Evolutionary conservation across 495 filamentous ascomycete species (phyloP), one percentile per base, ranked within the genome.

Genomic region (Talaromyces proteolyticus): DNA sequence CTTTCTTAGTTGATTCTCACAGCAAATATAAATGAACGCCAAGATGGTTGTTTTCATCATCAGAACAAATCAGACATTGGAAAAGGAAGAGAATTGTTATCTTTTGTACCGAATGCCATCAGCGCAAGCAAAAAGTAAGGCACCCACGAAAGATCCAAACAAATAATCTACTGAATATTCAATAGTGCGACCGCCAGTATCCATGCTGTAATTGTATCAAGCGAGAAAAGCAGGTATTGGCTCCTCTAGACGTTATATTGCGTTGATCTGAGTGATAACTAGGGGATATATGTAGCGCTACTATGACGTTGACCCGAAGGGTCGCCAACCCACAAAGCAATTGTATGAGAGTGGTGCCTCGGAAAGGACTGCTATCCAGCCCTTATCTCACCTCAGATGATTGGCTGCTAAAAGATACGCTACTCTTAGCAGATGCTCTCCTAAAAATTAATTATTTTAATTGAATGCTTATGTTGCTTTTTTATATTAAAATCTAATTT

Each of bases 131-230:
- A 60, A 83, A 82, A 76, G 29, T 34, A 34, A 34, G 29, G 4
- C 29, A 34, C 29, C 4, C 29, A 34, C 29, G 4, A 34, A 34
- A 34, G 1, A 34, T 4, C 4, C 2, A 34, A 34, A 4, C 29
- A 1, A 34, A 8, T 34, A 34, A 34, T 34, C 8, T 34, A 29
- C 25, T 34, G 8, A 34, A 34, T 4, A 34, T 34, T 34, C 14
- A 34, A 4, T 34, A 34, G 29, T 85, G 80, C 58, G 80, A 85
- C 54, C 74, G 81, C 43, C 70, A 77, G 46, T 70, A 73, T 49
- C 81, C 81, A 1, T 84, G 80, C 57, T 73, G 74, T 22, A 85
- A 85, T 54, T 85, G 81, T 56, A 64, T 76, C 29, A 70, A 74
- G 44, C 66, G 77, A 40, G 72, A 68, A 46, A 76, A 75, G 54